These are phyloP conservation scores for Volvox africanus DNA, from an alignment of 139 green algal species.

Conservation along the genomic window DNA sequence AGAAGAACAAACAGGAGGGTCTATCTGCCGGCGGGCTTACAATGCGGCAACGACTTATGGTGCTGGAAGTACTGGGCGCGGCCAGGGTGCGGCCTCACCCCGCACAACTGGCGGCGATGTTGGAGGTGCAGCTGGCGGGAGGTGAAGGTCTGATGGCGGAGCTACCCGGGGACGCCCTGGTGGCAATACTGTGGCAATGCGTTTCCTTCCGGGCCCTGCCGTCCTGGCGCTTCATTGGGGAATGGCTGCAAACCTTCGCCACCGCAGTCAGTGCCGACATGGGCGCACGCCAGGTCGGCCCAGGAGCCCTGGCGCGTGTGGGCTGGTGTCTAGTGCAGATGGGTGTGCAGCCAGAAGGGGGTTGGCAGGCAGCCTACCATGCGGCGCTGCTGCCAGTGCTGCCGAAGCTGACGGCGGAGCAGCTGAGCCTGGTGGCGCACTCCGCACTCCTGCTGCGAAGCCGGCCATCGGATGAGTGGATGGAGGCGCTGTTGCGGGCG, in stretches of 20 bases:
- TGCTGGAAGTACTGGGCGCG: constrained; percentile 32
- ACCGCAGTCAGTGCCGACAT: not conserved
- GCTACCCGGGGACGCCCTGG: not conserved
- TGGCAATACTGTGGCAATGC: constrained; percentile 33
- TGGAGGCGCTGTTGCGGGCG: not conserved
- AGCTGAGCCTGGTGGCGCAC: constrained; percentile 10
- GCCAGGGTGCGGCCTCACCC: constrained; percentile 37
- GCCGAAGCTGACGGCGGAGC: not conserved
- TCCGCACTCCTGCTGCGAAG: constrained; percentile 1
- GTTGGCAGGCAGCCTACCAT: constrained; percentile 17
- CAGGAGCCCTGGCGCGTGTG: constrained; percentile 18
- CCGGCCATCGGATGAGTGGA: not conserved
- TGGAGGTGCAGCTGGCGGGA: constrained; percentile 18
- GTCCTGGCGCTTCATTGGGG: constrained; percentile 32
- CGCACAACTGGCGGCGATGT: constrained; percentile 39
- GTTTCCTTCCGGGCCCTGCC: constrained; percentile 32
- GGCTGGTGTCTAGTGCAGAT: constrained; percentile 38
- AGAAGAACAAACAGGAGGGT: not conserved
- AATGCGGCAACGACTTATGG: not conserved
- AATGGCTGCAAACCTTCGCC: constrained; percentile 15
- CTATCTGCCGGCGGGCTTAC: not conserved
- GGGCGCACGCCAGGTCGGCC: not conserved
- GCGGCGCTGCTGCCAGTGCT: constrained; percentile 13
- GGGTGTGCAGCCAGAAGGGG: constrained; percentile 8
- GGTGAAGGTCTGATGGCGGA: not conserved